Conservation (phyloP, 164 flowering plant genomes). For the Euptelea pleiosperma region DNA sequence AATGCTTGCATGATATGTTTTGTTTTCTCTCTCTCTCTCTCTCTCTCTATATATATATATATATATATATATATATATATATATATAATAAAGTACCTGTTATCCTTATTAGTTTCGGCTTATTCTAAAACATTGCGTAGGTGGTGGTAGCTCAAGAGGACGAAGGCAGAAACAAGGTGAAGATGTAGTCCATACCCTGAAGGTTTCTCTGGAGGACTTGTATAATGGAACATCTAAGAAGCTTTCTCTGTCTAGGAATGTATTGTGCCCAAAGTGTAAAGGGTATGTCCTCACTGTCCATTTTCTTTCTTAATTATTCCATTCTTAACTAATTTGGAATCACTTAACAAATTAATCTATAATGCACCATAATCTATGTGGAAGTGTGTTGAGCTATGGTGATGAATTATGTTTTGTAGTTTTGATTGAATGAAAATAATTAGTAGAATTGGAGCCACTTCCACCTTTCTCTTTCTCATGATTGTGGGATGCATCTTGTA, state of each 20-base stretch:
- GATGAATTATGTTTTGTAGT: too few species aligned
- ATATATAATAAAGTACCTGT: too few species aligned
- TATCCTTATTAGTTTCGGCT: too few species aligned
- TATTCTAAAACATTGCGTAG: slow-evolving; percentile 18
- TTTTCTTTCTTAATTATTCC: background rate
- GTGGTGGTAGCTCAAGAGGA: slow-evolving; percentile 47
- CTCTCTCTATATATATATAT: too few species aligned
- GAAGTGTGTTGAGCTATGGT: too few species aligned
- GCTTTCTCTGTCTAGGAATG: slow-evolving; percentile 52
- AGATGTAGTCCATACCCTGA: slow-evolving; percentile 57
- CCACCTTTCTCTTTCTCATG: too few species aligned
- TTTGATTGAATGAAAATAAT: too few species aligned
- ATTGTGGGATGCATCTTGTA: too few species aligned
- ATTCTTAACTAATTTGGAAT: background rate
- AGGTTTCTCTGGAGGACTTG: slow-evolving; percentile 63
- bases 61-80: too few species aligned
- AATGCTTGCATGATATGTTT: background rate
- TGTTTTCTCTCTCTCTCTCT: background rate
- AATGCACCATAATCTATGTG: too few species aligned
- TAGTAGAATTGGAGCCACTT: too few species aligned
- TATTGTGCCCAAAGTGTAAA: slow-evolving; percentile 54
- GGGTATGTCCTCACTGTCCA: slow-evolving; percentile 36
- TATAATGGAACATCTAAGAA: slow-evolving; percentile 66
- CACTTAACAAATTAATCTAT: too few species aligned
- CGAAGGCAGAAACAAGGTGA: slow-evolving; percentile 62